Conservation (phyloP, 1,284 basidiomycete genomes). For the Gomphus bonarii region DNA sequence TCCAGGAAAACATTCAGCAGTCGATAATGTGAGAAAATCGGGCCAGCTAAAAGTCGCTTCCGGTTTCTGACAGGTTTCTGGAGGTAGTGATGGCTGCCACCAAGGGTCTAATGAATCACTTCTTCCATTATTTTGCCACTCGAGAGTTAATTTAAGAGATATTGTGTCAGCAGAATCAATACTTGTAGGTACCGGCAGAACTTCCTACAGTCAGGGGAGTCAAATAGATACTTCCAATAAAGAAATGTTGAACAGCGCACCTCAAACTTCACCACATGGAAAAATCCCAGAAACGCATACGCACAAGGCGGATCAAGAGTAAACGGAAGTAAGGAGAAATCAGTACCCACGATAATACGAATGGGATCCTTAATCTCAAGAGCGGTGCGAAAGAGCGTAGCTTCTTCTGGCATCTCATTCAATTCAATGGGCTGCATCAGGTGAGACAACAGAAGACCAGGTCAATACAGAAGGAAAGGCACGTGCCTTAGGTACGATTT, state of each 20-base stretch:
- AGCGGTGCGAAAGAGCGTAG: constrained; percentile 1
- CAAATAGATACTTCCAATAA: not conserved
- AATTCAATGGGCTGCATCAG: not conserved
- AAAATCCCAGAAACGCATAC: constrained; percentile 6
- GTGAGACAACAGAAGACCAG: no score
- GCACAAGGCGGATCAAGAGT: not conserved
- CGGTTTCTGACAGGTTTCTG: not conserved
- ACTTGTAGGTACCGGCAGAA: not conserved
- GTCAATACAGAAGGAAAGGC: not conserved
- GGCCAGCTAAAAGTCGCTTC: not conserved
- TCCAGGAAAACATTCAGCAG: not conserved
- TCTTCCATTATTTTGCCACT: not conserved
- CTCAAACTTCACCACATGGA: not conserved
- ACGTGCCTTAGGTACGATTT: not conserved
- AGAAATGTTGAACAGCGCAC: not conserved
- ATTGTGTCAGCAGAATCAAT: not conserved
- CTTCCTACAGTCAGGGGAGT: not conserved
- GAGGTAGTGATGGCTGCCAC: not conserved
- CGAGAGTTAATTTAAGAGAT: not conserved
- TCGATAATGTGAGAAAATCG: not conserved
- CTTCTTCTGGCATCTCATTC: not conserved
- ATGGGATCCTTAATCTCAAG: not conserved
- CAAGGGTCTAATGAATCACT: not conserved
- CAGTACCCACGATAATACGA: not conserved
- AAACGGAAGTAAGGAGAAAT: not conserved